These are phyloP conservation scores for Micractinium sp. DNA, from an alignment of 139 green algal genomes.

Conservation along the genomic window DNA sequence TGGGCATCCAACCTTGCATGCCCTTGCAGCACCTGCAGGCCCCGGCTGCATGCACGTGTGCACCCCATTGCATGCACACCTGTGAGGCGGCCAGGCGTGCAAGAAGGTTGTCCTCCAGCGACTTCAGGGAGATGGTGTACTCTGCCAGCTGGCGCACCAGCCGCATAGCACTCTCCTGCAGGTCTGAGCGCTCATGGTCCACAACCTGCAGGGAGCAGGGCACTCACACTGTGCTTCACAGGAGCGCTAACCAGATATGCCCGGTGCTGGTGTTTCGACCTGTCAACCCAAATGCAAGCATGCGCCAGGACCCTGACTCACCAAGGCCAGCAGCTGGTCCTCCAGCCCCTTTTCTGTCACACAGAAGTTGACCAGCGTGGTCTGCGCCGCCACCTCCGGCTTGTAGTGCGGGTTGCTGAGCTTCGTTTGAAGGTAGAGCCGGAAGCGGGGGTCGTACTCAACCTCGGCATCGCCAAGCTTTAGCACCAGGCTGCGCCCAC, in stretches of 20 bases:
- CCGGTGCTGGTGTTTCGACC: neutral
- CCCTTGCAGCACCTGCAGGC: neutral
- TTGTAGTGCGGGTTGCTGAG: constrained; percentile 90
- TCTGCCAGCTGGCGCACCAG: constrained; percentile 80
- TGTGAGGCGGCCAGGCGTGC: constrained; percentile 30
- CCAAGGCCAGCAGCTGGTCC: constrained; percentile 90
- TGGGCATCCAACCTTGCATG: neutral
- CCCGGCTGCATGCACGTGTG: no score
- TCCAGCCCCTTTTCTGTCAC: constrained; percentile 91
- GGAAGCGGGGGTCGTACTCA: constrained; percentile 73
- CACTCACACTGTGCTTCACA: neutral
- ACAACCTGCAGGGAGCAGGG: constrained; percentile 51
- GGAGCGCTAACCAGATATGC: neutral
- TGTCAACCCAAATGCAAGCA: no score
- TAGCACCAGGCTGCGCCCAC: constrained; percentile 77
- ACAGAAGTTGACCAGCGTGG: constrained; percentile 91
- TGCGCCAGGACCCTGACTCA: constrained; percentile 28
- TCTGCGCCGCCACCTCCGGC: constrained; percentile 90
- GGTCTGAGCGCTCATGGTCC: constrained; percentile 85
- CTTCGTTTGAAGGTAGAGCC: constrained; percentile 90
- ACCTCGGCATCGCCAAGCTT: constrained; percentile 89
- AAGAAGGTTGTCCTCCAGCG: constrained; percentile 92
- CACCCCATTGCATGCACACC: neutral
- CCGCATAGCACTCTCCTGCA: constrained; percentile 70
- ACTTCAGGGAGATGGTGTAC: constrained; percentile 88